Conservation (phyloP, 345 rosid genomes). For the Moringa oleifera region DNA sequence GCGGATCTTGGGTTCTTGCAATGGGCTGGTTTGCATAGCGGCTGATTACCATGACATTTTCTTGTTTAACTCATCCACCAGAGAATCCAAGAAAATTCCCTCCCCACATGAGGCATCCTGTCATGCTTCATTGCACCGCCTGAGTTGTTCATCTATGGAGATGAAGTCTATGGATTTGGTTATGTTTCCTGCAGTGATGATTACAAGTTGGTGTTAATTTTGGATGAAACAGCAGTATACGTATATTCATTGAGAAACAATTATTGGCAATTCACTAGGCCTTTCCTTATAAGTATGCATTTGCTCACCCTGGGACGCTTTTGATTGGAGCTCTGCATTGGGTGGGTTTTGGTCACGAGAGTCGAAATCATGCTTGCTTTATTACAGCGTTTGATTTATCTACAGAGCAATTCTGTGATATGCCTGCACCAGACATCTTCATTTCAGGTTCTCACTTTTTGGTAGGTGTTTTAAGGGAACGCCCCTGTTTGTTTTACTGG, state of each 20-base stretch:
- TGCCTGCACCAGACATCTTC: conserved; percentile 24
- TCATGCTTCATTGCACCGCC: too few species aligned
- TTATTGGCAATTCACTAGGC: conserved; percentile 20
- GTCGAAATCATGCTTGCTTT: conserved; percentile 1
- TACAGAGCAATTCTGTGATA: conserved; percentile 29
- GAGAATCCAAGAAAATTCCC: conserved; percentile 35
- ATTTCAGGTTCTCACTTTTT: conserved; percentile 24
- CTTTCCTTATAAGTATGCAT: conserved; percentile 17
- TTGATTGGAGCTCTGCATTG: conserved; percentile 34
- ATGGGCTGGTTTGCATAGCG: conserved; percentile 41
- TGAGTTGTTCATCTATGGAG: neutral
- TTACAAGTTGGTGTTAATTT: conserved; percentile 28
- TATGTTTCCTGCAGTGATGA: conserved; percentile 25
- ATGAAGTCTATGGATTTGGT: conserved; percentile 28
- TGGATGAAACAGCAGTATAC: conserved; percentile 8
- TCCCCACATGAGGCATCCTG: too few species aligned
- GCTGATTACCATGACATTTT: conserved; percentile 20
- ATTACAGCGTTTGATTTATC: conserved; percentile 28
- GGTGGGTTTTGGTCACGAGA: conserved; percentile 16
- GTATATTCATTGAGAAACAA: conserved; percentile 32
- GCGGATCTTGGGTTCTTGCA: conserved; percentile 40
- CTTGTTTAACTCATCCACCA: conserved; percentile 41
- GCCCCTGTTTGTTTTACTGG: conserved; percentile 28
- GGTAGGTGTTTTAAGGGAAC: conserved; percentile 22
- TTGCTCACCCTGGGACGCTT: conserved; percentile 21